Base-by-base conservation (phyloP, 1,284 basidiomycete genomes). In the Rhodotorula sp. region DNA sequence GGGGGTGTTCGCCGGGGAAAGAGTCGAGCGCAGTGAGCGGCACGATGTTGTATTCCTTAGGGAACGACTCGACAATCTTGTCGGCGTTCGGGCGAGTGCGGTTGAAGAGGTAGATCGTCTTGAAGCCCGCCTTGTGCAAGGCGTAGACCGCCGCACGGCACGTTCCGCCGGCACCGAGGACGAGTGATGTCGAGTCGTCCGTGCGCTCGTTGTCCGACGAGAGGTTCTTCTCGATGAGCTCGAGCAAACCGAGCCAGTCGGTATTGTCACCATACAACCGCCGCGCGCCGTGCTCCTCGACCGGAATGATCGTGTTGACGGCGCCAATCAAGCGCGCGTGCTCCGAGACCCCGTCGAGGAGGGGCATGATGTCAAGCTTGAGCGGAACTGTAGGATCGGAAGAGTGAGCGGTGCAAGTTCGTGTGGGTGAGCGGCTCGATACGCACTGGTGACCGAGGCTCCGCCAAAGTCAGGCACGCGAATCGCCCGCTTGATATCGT, bases 111-210 rank as follows among this genome's bases (percentile, higher is more conserved):
- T 91, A 92, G 76, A 97, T 89, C 2, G 81, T 84, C 67, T 84
- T 80, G 50, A 88, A 85, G 13, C 88, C 87, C 2, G 94, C 81
- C 62, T 85, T 81, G 75, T 89, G 85, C 62, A 96, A 81, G 2
- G 94, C 92, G 78, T 92, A 95, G 69, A 97, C 87, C 0, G 94
- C 94, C 0, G 94, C 94, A 40, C 94, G 89, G 30, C 91, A 88
- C 0, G 94, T 96, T 1, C 94, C 94, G 11, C 94, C 94, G 0
- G 92, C 93, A 4, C 94, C 94, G 71, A 97, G 90, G 66, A 97
- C 87, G 60, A 97, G 84, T 16, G 85, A 89, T 0, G 86, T 83
- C 28, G 69, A 73, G 2, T 72, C 65, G 34, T 73, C 73, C 60
- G 70, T 67, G 52, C 67, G 68, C 55, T 72, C 72, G 53, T 73